These are phyloP conservation scores for Sporisorium exsertum DNA, from an alignment of 1,284 basidiomycete genomes.

Conservation along the genomic window DNA sequence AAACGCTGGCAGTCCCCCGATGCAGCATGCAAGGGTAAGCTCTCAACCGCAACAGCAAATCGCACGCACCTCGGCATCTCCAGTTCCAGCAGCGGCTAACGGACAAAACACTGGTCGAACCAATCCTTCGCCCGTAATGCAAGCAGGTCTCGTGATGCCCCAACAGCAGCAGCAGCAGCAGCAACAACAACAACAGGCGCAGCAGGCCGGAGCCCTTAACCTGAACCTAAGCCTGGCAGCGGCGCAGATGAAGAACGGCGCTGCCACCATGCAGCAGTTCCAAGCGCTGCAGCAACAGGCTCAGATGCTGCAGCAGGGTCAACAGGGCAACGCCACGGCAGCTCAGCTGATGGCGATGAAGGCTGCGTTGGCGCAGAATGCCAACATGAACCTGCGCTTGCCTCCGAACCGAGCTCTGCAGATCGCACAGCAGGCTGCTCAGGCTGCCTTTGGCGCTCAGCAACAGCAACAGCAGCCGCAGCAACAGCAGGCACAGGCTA, in stretches of 20 bases:
- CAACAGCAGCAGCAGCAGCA: conserved; percentile 29
- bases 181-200: conserved; percentile 18
- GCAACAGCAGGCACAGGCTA: conserved; percentile 22
- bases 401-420: conserved; percentile 57
- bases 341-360: conserved; percentile 62
- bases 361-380: conserved; percentile 53
- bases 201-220: conserved; percentile 26
- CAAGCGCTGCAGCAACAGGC: conserved; percentile 49
- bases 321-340: conserved; percentile 32
- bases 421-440: conserved; percentile 54
- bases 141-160: conserved; percentile 44
- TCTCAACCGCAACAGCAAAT: conserved; percentile 51
- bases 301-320: conserved; percentile 43
- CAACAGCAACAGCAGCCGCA: conserved; percentile 39
- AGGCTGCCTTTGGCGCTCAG: conserved; percentile 42
- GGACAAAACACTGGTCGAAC: conserved; percentile 44
- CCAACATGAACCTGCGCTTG: conserved; percentile 50
- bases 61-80: conserved; percentile 40
- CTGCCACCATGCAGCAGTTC: conserved; percentile 32
- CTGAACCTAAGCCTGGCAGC: conserved; percentile 42
- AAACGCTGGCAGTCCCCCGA: conserved; percentile 46
- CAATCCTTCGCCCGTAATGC: conserved; percentile 47
- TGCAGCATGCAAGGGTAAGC: conserved; percentile 54
- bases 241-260: conserved; percentile 47
- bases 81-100: conserved; percentile 44